Evolutionary conservation across 2,329 filamentous ascomycete genomes (phyloP), one percentile per base, ranked within the genome.

Genomic region (Colletotrichum spaethianum): DNA sequence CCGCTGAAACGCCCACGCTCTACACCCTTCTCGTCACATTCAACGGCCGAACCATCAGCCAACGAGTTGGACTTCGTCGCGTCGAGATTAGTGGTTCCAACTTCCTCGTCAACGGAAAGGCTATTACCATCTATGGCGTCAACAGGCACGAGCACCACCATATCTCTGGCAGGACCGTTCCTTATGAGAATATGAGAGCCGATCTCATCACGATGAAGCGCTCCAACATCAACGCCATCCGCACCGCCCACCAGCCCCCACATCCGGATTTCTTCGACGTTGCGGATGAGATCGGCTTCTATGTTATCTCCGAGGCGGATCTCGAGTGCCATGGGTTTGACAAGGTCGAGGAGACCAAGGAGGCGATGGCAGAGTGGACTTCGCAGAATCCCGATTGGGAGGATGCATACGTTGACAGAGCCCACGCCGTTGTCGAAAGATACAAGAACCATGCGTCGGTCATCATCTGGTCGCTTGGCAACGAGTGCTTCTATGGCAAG

Each of bases 131-230:
- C 74, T 88, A 90, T n/a, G 92, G 92, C 1, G 90, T 91, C 9
- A 94, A 94, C 76, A 86, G 92, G 38, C 92, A 94, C 74, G 92
- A 94, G 70, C 91, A 94, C 74, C 90, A 93, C 75, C 88, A 90
- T 0, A 81, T 86, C 64, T 86, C 86, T 5, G 91, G 91, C 1
- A 87, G 91, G 1, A 85, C 90, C 0, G 89, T 93, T 0, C 90
- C 90, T 0, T 86, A 88, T 44, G 86, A 88, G 0, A 89, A 87
- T 9, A 86, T 93, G 76, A 83, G 86, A 61, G 80, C 84, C 1
- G 92, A 94, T 72, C 83, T 94, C 2, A 72, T 91, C 5, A 81
- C 86, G 2, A 94, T 94, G 91, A 93, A 93, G 78, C 82, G 80
- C 0, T 87, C 92, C 79, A 93, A 93, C 74, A 88, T 94, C 78